Conservation (phyloP, 768 basidiomycete genomes). For the Tylopilus rubrobrunneus region DNA sequence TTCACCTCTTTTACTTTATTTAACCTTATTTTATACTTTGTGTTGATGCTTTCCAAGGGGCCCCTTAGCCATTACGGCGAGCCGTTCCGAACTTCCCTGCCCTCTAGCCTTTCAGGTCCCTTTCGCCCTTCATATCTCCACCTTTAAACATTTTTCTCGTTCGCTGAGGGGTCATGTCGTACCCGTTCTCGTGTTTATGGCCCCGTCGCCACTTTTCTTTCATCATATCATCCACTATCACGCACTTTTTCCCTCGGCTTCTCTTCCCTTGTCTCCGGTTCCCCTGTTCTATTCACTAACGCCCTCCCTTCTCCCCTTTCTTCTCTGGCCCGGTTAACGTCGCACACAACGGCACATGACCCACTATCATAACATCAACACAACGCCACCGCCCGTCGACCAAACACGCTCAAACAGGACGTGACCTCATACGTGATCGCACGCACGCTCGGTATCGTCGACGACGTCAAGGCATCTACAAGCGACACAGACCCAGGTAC, state of each 20-base stretch:
- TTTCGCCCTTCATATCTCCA: conserved; percentile 16
- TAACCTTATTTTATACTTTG: conserved; percentile 9
- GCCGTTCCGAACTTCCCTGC: conserved; percentile 10
- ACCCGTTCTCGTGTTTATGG: conserved; percentile 3
- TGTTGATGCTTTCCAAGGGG: neutral
- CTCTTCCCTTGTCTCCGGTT: neutral
- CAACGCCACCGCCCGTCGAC: conserved; percentile 3
- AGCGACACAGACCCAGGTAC: conserved; percentile 38
- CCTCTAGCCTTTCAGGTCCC: neutral
- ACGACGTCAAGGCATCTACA: conserved; percentile 70
- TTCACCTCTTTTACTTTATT: conserved; percentile 1
- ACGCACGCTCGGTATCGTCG: conserved; percentile 74
- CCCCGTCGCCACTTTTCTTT: neutral
- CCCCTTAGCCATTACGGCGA: conserved; percentile 6
- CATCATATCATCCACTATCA: no score
- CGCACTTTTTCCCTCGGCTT: neutral
- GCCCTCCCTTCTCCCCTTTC: neutral
- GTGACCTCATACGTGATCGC: conserved; percentile 79
- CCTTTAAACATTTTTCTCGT: neutral
- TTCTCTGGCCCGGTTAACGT: neutral
- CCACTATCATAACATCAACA: neutral
- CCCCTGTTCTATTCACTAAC: conserved; percentile 10
- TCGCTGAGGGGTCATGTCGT: neutral
- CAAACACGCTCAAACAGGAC: conserved; percentile 44
- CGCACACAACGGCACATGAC: neutral